Base-by-base conservation (phyloP, 2,329 filamentous ascomycete species). In the Penicillium sp. region DNA sequence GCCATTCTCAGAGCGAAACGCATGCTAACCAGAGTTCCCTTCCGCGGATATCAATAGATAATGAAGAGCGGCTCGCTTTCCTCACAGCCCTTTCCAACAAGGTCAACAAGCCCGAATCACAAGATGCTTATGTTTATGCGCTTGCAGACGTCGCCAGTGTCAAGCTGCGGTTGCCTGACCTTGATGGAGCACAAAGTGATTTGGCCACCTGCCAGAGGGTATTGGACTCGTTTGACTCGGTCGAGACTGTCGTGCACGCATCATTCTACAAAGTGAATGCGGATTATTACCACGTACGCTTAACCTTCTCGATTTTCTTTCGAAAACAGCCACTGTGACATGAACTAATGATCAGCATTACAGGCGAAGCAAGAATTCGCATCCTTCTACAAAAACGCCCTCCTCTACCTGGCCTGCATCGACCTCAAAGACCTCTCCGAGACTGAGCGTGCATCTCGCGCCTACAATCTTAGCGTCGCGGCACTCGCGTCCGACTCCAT, bases 381-480 rank as follows among this genome's bases (percentile, higher is more conserved):
- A 54, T 85, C 87, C 53, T 98, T 95, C 78, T 98, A 98, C 79
- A 88, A 89, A 73, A 98, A 94, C 64, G 90, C 93, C 56, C 87
- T 98, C 43, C 85, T 97, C 59, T 98, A 96, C 76, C 88, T 98
- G 48, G 93, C 93, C 54, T 98, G 93, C 73, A 88, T 98, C 65
- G 86, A 96, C 62, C 74, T 96, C 55, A 78, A 83, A 50, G 80
- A 86, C 47, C 78, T 98, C 49, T 78, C 84, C 38, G 74, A 82
- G 46, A 76, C 80, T 46, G 90, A 98, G 69, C 85, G 88, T 61
- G 84, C 85, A 67, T 80, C 80, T 50, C 84, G 91, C 60, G 93
- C 93, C 39, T 95, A 95, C 73, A 90, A 96, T 68, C 84, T 98
- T 53, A 87, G 87, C 64, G 85, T 97, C 46, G 90, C 93, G 27